A percentile compares a stretch with the other conserved stretches of the same genome.
phyloP scores from a whole-genome alignment of 306 rosid species.

The Urtica urens region DNA sequence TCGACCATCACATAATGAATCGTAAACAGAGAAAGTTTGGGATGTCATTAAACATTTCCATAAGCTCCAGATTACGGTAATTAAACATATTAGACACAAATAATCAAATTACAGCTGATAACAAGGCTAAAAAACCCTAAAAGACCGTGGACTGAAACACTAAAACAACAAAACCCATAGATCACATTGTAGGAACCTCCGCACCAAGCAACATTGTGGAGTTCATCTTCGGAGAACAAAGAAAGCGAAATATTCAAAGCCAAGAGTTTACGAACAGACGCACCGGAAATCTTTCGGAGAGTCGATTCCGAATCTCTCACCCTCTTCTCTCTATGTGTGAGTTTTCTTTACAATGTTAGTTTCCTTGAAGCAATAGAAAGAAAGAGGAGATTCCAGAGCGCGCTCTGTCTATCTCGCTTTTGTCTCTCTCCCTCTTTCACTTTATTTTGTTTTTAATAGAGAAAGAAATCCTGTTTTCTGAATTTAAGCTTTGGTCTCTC shows the following conservation, averaged over 20 bases:
- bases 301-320: too few relatives aligned
- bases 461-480: too few relatives aligned
- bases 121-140: slow-evolving; percentile 8
- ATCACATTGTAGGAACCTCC: slow-evolving; percentile 13
- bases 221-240: too few relatives aligned
- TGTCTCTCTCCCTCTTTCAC: too few relatives aligned
- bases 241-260: not conserved
- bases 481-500: not conserved
- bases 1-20: too few relatives aligned
- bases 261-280: too few relatives aligned
- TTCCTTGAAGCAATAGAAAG: not conserved
- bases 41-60: slow-evolving; percentile 7
- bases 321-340: not conserved
- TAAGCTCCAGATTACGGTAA: not conserved
- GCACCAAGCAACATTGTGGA: slow-evolving; percentile 8
- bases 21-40: slow-evolving; percentile 4
- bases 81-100: not conserved
- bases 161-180: slow-evolving; percentile 11
- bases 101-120: not conserved
- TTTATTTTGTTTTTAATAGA: too few relatives aligned
- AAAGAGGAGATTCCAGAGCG: not conserved
- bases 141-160: too few relatives aligned
- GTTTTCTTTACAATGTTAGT: slow-evolving; percentile 5
- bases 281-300: too few relatives aligned
- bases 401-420: not conserved